Base-by-base conservation (phyloP, 345 rosid genomes). In the Geranium brycei region DNA sequence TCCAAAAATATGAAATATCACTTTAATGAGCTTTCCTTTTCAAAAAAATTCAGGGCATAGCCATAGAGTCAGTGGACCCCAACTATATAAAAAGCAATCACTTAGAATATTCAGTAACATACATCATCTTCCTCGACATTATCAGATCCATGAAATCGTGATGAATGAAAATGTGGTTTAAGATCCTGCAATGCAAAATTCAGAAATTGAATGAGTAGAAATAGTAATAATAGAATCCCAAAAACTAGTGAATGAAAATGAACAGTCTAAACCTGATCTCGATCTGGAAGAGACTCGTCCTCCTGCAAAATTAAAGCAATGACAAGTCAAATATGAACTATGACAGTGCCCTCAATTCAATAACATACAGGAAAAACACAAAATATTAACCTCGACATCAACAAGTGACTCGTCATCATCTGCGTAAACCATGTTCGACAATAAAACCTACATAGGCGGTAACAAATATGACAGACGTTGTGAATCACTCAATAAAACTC, bases 381-480 rank as follows among this genome's bases (percentile, higher is more conserved):
- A 72, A 70, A 66, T 69, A 64, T 28, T 70, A 68, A 91, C 97
- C 96, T 91, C 97, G 3, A 92, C 91, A 51, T 88, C 96, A 72
- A 58, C 61, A 71, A 91, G 92, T 7, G 95, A 82, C 76, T 91
- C 97, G 51, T 95, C 99, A 65, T 95, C 97, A 38, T 88, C 96
- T 61, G 95, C 91, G 74, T 91, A 95, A 68, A 80, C 92, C 99
- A 95, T 95, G 72, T 95, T 95, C 69, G 93, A 83, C 76, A 88
- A 74, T 71, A 95, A 78, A 73, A 87, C 75, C 99, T 95, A 70
- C 65, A 72, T 64, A 68, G 76, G 10, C 63, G 53, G 51, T n/a
- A 60, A 59, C 18, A 13, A 13, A 47, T 47, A 47, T 6, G 41
- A 6, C 53, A 47, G 15, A 47, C 3, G 15, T 47, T 13, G 15